Conservation (phyloP, 371 early-diverging fungal species). For the Catenaria anguillulae region DNA sequence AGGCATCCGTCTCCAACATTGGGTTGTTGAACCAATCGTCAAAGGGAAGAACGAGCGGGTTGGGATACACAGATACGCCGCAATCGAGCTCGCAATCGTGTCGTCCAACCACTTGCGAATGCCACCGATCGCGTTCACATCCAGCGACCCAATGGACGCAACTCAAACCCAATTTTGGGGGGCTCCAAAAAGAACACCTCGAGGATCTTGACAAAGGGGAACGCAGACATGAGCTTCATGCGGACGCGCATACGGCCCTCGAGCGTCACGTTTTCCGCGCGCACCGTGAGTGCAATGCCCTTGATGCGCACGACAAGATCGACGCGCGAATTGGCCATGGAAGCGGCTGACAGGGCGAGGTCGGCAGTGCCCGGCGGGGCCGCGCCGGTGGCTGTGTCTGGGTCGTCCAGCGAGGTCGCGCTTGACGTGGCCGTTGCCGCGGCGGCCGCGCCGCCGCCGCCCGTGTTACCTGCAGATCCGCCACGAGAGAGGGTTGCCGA, state of each 20-base stretch:
- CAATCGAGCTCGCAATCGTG: neutral
- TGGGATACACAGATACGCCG: neutral
- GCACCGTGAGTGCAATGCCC: neutral
- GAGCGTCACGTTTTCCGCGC: neutral
- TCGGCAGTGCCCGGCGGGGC: neutral
- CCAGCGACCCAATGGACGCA: neutral
- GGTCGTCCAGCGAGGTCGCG: no score
- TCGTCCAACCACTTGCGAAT: neutral
- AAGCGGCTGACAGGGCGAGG: no score
- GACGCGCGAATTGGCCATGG: neutral
- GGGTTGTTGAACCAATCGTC: constrained; percentile 4
- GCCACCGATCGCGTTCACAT: neutral
- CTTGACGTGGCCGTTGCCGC: no score
- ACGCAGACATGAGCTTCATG: constrained; percentile 5
- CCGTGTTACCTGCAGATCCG: neutral
- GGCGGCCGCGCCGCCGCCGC: neutral
- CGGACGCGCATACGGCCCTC: constrained; percentile 5
- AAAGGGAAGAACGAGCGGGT: neutral
- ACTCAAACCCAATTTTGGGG: neutral
- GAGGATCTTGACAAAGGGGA: constrained; percentile 4
- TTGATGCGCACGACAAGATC: constrained; percentile 1
- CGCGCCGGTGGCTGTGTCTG: no score
- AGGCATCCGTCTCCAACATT: constrained; percentile 28
- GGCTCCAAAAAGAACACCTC: constrained; percentile 3
- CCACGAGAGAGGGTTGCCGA: neutral